Percentiles rank a stretch among this genome's conserved stretches.
Evolutionary conservation across 2,329 filamentous ascomycete genomes (phyloP).

Genomic region (Aspergillus tubingensis): DNA sequence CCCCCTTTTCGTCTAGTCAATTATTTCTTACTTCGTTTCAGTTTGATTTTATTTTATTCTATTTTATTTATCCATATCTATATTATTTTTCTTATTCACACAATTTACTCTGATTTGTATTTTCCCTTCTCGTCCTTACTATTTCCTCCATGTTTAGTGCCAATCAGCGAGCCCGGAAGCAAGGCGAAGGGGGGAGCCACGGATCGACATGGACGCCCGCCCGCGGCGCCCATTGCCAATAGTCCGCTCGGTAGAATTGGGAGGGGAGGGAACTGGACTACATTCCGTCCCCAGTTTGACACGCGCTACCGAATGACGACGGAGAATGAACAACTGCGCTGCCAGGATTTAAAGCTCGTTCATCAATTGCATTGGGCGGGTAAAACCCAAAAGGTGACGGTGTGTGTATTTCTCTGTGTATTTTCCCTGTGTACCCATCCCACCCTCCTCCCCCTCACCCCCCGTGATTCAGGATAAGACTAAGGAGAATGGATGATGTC

Average conservation of each 20-base stretch:
- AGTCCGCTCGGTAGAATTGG: constrained; percentile 36
- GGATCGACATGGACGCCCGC: constrained; percentile 40
- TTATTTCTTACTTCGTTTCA: no score
- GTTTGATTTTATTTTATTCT: no score
- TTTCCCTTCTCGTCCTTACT: not conserved
- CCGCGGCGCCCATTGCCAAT: constrained; percentile 39
- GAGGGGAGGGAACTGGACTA: constrained; percentile 11
- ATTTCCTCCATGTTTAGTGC: constrained; percentile 16
- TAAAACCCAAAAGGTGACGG: constrained; percentile 3
- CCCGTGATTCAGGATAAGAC: constrained; percentile 3
- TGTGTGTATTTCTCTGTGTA: not conserved
- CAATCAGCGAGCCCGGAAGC: constrained; percentile 33
- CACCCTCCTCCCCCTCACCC: not conserved
- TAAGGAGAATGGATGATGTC: not conserved
- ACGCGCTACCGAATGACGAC: constrained; percentile 22
- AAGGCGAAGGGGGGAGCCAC: constrained; percentile 32
- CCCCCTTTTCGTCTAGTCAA: no score
- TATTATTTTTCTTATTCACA: not conserved
- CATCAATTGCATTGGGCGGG: constrained; percentile 8
- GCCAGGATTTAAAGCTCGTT: constrained; percentile 22
- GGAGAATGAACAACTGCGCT: constrained; percentile 8
- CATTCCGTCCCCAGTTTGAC: constrained; percentile 32
- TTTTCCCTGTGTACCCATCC: not conserved
- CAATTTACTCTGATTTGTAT: not conserved
- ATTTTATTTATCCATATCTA: no score